phyloP scores from a whole-genome alignment of 1,284 basidiomycete species.

The Ustilago trichophora region DNA sequence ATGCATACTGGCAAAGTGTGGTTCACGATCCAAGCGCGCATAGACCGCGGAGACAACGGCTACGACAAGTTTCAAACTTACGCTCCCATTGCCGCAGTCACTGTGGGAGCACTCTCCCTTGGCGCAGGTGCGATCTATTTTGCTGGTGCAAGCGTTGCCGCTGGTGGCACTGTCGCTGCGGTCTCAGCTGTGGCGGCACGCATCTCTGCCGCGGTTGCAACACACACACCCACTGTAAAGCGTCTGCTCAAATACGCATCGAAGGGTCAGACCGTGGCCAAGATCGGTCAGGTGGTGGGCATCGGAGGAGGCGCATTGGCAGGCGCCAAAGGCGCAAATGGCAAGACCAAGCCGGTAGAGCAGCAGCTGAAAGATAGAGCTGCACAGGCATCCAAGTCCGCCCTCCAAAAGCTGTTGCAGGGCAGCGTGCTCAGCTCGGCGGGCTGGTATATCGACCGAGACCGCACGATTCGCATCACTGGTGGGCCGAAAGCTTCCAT shows the following conservation, averaged over 20 bases:
- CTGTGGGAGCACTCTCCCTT: constrained; percentile 43
- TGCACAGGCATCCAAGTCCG: constrained; percentile 41
- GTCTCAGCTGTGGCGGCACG: constrained; percentile 42
- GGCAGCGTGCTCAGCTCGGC: constrained; percentile 54
- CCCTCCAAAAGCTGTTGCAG: constrained; percentile 48
- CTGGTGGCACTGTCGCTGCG: constrained; percentile 46
- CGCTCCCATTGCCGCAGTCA: constrained; percentile 54
- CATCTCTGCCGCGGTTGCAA: constrained; percentile 40
- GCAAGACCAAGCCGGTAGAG: constrained; percentile 42
- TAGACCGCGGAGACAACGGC: constrained; percentile 48
- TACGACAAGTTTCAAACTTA: constrained; percentile 54
- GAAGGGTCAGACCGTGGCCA: constrained; percentile 50
- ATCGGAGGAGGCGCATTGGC: constrained; percentile 53
- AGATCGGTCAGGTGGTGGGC: constrained; percentile 54
- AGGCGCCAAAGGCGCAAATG: constrained; percentile 21
- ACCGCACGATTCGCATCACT: constrained; percentile 50
- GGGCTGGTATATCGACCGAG: constrained; percentile 58
- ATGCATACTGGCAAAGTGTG: constrained; percentile 51
- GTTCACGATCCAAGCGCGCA: constrained; percentile 59
- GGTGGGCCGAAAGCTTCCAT: constrained; percentile 52
- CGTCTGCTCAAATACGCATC: constrained; percentile 50
- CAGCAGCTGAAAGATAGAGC: constrained; percentile 37
- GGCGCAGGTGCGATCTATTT: constrained; percentile 59
- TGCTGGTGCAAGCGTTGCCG: constrained; percentile 43
- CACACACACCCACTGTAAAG: constrained; percentile 47